Evolutionary conservation across 2,329 filamentous ascomycete genomes (phyloP).

Genomic region (Helicocarpus griseus): DNA sequence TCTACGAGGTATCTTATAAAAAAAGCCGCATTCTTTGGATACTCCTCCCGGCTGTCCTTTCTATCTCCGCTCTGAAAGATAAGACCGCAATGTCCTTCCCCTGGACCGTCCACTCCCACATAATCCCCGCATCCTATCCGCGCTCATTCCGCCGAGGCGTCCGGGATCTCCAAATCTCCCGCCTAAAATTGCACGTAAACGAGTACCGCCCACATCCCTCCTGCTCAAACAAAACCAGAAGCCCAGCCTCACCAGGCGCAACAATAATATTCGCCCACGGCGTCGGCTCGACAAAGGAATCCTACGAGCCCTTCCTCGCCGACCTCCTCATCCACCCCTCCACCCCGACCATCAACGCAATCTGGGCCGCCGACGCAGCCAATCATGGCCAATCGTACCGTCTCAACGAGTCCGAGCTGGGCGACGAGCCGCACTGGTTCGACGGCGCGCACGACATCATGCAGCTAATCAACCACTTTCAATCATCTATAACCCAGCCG

Average conservation of each 20-base stretch:
- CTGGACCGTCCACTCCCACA: background rate
- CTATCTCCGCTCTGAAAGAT: too few relatives aligned
- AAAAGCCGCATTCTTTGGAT: too few relatives aligned
- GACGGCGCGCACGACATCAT: background rate
- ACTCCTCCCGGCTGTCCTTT: too few relatives aligned
- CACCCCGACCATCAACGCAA: background rate
- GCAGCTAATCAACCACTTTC: background rate
- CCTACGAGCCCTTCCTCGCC: background rate
- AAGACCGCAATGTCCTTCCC: background rate
- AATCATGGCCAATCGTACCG: background rate
- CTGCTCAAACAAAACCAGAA: background rate
- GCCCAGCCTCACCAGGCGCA: background rate
- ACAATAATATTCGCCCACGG: conserved; percentile 1
- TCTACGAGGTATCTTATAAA: too few relatives aligned
- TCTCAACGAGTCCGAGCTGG: background rate
- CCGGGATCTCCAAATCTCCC: background rate
- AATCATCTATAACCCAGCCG: background rate
- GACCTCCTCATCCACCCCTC: background rate
- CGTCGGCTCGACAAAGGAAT: background rate
- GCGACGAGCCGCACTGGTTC: background rate
- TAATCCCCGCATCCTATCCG: background rate
- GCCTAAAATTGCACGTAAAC: background rate
- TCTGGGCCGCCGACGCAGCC: background rate
- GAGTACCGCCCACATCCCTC: background rate
- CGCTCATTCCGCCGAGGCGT: background rate